Evolutionary conservation across 345 rosid species (phyloP), one percentile per base, ranked within the genome.

Genomic region (Acer negundo): DNA sequence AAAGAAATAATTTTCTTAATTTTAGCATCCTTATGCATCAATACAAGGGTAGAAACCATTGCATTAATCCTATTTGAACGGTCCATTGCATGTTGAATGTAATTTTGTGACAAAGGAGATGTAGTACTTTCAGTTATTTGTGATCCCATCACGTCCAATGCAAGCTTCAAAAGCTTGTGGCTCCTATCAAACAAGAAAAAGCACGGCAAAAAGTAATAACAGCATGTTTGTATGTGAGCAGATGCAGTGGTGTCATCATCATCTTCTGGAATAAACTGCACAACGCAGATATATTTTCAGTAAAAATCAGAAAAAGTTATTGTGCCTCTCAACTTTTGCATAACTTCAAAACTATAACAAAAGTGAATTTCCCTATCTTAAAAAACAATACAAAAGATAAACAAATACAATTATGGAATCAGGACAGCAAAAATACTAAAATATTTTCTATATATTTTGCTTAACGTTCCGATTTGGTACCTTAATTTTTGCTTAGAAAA

Each of bases 141-240:
- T 24, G 75, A 85, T 22, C 58, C 83, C 91, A 92, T 78, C 59
- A 19, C 71, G 31, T 73, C 74, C 82, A 91, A 78, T 35, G 88
- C 89, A 47, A 87, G 82, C 79, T 81, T 77, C 49, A 82, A 51
- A 69, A 95, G 88, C 74, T 79, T 80, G 62, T 58, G 83, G 85
- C 90, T 88, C 70, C 92, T 83, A 44, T 87, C 90, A 63, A 92
- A 92, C 84, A 93, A 72, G 86, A 82, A 76, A 77, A 80, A 84
- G 78, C 97, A 87, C 10, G 97, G 96, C 73, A 82, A 56, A 69
- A 95, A 40, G 56, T 86, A 85, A 83, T 86, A 92, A 46, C 20
- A 75, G 75, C 85, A 78, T 63, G 77, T 77, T 28, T 47, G 73
- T 11, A 31, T 76, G 79, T 46, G 19, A 76, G 58, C 28, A 69